Evolutionary conservation across 2,329 filamentous ascomycete species (phyloP), one percentile per base, ranked within the genome.

Genomic region (Mollisiaceae sp.): DNA sequence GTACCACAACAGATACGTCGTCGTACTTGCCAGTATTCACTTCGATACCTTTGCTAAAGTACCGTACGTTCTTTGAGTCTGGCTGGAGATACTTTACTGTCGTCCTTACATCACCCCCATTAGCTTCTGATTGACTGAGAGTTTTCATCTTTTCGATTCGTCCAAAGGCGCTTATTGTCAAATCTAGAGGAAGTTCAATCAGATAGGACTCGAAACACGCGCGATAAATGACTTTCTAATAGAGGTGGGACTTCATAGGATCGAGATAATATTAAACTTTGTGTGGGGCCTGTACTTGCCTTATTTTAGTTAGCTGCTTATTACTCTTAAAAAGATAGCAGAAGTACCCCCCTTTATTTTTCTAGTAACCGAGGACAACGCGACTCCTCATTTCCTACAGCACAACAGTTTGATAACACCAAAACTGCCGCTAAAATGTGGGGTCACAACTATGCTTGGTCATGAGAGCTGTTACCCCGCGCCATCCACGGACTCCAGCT

Each of bases 21-120:
- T 56, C 52, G 52, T 56, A 56, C 52, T 56, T 56, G 52, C 52
- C 52, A 56, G 52, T 56, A 56, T 56, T 56, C 24, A 56, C 52
- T 56, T 56, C 52, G 52, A 56, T 27, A 56, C 52, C 52, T 56
- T 56, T 56, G 52, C 52, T 56, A 32, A 56, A 56, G 24, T 56
- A 56, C 11, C 52, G 52, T 22, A 56, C 52, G 32, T 56, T 56
- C 32, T 56, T 56, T 35, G 52, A 56, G 52, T 56, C 52, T 56
- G 52, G 52, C 24, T 56, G 52, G 12, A 56, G 52, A 56, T 56
- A 56, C 52, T 56, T 56, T 32, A 56, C 52, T 27, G 52, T 56
- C 52, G 52, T 56, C 24, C 24, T 56, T 32, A 56, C 52, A 56
- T 56, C 52, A 56, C 52, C 52, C 52, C 5, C 52, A 14, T 56